These are phyloP conservation scores for Dipodascus geniculatus DNA, from an alignment of 805 yeast genomes.

Conservation along the genomic window DNA sequence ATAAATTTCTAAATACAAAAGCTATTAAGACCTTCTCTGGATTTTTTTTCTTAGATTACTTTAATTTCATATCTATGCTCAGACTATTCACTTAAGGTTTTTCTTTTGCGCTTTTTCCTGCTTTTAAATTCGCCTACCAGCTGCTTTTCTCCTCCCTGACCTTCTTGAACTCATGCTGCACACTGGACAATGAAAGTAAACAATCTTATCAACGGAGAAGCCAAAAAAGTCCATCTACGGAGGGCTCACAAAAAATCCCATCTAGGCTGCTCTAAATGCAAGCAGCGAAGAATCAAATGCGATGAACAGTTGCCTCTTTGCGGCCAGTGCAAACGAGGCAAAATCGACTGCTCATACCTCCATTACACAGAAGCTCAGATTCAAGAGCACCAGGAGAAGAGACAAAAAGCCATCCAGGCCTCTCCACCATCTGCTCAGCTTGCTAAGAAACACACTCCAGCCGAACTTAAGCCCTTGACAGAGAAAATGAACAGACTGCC, in stretches of 20 bases:
- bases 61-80: background rate
- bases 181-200: no score
- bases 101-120: background rate
- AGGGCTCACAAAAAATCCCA: constrained; percentile 60
- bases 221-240: constrained; percentile 30
- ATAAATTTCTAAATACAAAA: no score
- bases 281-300: constrained; percentile 50
- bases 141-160: no score
- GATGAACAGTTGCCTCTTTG: constrained; percentile 54
- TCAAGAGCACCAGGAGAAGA: constrained; percentile 21
- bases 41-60: background rate
- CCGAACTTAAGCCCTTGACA: constrained; percentile 3
- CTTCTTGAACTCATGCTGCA: no score
- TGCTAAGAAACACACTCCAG: background rate
- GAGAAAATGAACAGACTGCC: constrained; percentile 6
- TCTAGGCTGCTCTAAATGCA: constrained; percentile 63
- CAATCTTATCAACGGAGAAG: background rate
- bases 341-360: constrained; percentile 38
- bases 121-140: background rate
- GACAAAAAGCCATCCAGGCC: constrained; percentile 6
- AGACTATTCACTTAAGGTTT: background rate
- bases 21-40: background rate
- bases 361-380: constrained; percentile 35
- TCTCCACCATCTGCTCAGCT: background rate
- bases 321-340: constrained; percentile 38